phyloP scores from a whole-genome alignment of 1,139 yeast genomes.

The Scheffersomyces insectosa region DNA sequence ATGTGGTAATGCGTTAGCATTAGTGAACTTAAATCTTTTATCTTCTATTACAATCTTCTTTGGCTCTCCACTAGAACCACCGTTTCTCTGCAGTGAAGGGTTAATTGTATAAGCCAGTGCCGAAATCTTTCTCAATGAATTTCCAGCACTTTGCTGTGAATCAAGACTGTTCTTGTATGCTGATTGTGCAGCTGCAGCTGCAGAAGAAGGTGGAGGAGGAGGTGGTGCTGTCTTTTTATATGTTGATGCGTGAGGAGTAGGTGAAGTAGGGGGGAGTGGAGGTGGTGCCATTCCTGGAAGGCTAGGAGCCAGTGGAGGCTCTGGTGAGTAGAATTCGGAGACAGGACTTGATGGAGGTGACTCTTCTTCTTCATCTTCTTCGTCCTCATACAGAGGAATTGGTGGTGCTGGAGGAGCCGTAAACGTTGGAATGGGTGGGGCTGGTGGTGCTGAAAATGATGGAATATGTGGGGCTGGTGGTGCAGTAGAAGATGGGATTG shows the following conservation, averaged over 20 bases:
- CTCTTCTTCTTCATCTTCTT: no score
- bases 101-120: constrained; percentile 60
- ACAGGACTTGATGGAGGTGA: constrained; percentile 17
- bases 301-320: constrained; percentile 10
- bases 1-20: constrained; percentile 71
- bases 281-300: constrained; percentile 9
- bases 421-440: constrained; percentile 10
- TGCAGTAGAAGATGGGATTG: constrained; percentile 11
- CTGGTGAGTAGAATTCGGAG: constrained; percentile 8
- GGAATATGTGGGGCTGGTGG: constrained; percentile 11
- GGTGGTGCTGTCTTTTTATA: constrained; percentile 32
- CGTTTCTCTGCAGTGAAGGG: constrained; percentile 18
- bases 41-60: constrained; percentile 62
- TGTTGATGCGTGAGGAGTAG: constrained; percentile 8
- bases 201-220: constrained; percentile 33
- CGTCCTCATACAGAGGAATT: constrained; percentile 5
- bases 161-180: constrained; percentile 29
- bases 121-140: constrained; percentile 52
- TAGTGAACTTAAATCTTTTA: constrained; percentile 68
- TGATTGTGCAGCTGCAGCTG: constrained; percentile 8
- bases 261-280: constrained; percentile 17
- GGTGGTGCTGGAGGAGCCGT: constrained; percentile 11
- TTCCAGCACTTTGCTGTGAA: constrained; percentile 50
- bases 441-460: constrained; percentile 5
- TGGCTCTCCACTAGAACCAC: constrained; percentile 11